A percentile compares a stretch with the other conserved stretches of the same genome.
Evolutionary conservation across 2,329 filamentous ascomycete genomes (phyloP).

Genomic region (Paramyrothecium sp.): DNA sequence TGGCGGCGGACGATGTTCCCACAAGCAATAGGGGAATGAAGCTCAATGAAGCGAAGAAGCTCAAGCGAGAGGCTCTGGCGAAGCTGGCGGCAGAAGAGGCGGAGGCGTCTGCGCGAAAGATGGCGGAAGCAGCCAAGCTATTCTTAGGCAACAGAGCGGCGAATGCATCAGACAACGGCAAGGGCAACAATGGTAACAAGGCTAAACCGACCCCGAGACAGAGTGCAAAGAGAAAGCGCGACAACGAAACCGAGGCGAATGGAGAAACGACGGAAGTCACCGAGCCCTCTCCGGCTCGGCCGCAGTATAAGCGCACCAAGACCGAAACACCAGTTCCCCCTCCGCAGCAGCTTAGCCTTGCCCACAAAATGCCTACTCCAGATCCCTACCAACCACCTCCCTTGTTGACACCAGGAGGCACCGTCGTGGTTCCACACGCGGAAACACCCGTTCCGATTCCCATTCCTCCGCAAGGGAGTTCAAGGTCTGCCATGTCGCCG

Average conservation of each 20-base stretch:
- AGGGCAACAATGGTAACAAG: background rate
- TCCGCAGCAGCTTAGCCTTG: slow-evolving; percentile 32
- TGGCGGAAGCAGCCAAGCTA: slow-evolving; percentile 45
- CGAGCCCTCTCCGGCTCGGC: slow-evolving; percentile 29
- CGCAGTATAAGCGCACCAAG: slow-evolving; percentile 50
- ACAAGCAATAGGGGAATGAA: slow-evolving; percentile 74
- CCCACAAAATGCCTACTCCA: slow-evolving; percentile 21
- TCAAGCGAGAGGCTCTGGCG: slow-evolving; percentile 65
- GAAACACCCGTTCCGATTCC: slow-evolving; percentile 43
- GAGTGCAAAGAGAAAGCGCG: slow-evolving; percentile 45
- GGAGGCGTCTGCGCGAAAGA: slow-evolving; percentile 54
- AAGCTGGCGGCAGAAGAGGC: slow-evolving; percentile 63
- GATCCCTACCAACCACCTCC: slow-evolving; percentile 16
- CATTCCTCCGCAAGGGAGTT: slow-evolving; percentile 25
- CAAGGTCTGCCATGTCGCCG: slow-evolving; percentile 28
- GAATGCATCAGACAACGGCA: slow-evolving; percentile 13
- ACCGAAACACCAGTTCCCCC: slow-evolving; percentile 56
- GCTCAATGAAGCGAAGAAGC: slow-evolving; percentile 74
- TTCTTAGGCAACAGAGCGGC: slow-evolving; percentile 36
- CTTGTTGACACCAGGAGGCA: slow-evolving; percentile 15
- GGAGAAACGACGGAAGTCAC: slow-evolving; percentile 25
- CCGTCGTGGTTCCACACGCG: slow-evolving; percentile 20
- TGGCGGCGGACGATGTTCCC: slow-evolving; percentile 60
- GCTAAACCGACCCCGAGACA: slow-evolving; percentile 24
- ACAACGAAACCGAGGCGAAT: slow-evolving; percentile 27